These are phyloP conservation scores for Ophiocordyceps australis DNA, from an alignment of 2,329 filamentous ascomycete genomes.

Conservation along the genomic window DNA sequence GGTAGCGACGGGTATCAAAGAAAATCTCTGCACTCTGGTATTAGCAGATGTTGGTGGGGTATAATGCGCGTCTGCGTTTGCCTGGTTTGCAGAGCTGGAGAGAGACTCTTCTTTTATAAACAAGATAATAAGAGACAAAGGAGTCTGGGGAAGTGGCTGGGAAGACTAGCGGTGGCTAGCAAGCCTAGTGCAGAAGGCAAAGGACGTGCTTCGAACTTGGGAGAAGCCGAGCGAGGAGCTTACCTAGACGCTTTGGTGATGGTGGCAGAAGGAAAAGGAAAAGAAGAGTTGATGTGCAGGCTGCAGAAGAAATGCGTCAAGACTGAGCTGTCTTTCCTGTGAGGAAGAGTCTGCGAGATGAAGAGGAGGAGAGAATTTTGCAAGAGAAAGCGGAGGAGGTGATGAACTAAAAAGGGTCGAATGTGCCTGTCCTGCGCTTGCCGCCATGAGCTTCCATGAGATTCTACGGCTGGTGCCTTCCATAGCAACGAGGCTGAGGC, in stretches of 20 bases:
- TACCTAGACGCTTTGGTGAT: too few species aligned
- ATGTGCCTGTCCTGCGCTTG: slow-evolving; percentile 9
- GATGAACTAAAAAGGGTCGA: too few species aligned
- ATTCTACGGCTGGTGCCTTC: slow-evolving; percentile 19
- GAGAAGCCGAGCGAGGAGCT: too few species aligned
- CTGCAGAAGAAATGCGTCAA: slow-evolving; percentile 6
- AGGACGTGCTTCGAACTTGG: too few species aligned
- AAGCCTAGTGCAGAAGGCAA: too few species aligned
- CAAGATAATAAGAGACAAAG: too few species aligned
- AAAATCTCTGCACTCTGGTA: slow-evolving; percentile 6
- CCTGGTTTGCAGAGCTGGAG: too few species aligned
- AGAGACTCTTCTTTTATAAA: too few species aligned
- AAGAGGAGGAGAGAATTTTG: slow-evolving; percentile 6
- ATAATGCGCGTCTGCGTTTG: too few species aligned
- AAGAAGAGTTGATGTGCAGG: slow-evolving; percentile 1
- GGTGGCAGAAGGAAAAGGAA: slow-evolving; percentile 3
- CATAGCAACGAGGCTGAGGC: slow-evolving; percentile 6
- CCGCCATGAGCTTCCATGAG: slow-evolving; percentile 25
- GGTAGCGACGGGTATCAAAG: slow-evolving; percentile 31
- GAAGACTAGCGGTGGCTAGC: too few species aligned
- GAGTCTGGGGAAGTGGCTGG: too few species aligned
- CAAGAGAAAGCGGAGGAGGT: slow-evolving; percentile 7
- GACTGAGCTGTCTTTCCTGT: too few species aligned
- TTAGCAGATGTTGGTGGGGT: background rate
- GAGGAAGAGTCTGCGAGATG: slow-evolving; percentile 6